Conservation (phyloP, 805 yeast genomes). For the Starmerella stigmatis region DNA sequence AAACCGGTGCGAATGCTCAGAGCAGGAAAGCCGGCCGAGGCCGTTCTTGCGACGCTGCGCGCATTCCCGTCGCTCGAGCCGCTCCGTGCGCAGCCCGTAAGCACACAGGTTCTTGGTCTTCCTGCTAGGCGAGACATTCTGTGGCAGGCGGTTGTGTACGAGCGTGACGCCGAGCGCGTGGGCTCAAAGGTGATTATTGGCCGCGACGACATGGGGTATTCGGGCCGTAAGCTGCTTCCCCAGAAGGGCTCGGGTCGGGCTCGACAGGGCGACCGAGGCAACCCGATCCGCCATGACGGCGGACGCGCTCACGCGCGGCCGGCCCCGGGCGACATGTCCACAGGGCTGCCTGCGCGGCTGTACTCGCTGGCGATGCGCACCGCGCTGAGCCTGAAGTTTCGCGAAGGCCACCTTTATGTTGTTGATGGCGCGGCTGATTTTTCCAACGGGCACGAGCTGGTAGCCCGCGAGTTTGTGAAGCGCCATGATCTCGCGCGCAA, state of each 20-base stretch:
- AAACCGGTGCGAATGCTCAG: constrained; percentile 14
- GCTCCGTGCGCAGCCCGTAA: constrained; percentile 60
- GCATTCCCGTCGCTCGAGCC: constrained; percentile 90
- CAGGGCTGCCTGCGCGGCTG: constrained; percentile 61
- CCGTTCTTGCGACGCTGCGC: constrained; percentile 66
- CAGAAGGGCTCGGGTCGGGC: constrained; percentile 96
- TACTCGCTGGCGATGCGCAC: constrained; percentile 68
- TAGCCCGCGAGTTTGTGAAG: constrained; percentile 43
- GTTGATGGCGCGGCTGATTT: constrained; percentile 45
- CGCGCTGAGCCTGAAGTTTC: constrained; percentile 74
- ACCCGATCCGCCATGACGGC: constrained; percentile 85
- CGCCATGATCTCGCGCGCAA: constrained; percentile 29
- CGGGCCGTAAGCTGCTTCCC: constrained; percentile 68
- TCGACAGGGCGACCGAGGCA: constrained; percentile 90
- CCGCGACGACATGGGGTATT: constrained; percentile 75
- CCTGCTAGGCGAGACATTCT: constrained; percentile 83
- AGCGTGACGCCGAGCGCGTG: constrained; percentile 78
- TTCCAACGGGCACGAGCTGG: constrained; percentile 32
- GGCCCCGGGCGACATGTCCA: constrained; percentile 82
- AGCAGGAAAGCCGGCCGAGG: constrained; percentile 43
- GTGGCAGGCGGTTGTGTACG: constrained; percentile 90
- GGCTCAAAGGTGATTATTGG: constrained; percentile 83
- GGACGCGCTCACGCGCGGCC: constrained; percentile 79
- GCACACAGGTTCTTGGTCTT: constrained; percentile 53
- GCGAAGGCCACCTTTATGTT: constrained; percentile 58